Percentiles rank a stretch among this genome's conserved stretches.
phyloP scores from a whole-genome alignment of 1,284 basidiomycete genomes.

The Cutaneotrichosporon cutaneum region DNA sequence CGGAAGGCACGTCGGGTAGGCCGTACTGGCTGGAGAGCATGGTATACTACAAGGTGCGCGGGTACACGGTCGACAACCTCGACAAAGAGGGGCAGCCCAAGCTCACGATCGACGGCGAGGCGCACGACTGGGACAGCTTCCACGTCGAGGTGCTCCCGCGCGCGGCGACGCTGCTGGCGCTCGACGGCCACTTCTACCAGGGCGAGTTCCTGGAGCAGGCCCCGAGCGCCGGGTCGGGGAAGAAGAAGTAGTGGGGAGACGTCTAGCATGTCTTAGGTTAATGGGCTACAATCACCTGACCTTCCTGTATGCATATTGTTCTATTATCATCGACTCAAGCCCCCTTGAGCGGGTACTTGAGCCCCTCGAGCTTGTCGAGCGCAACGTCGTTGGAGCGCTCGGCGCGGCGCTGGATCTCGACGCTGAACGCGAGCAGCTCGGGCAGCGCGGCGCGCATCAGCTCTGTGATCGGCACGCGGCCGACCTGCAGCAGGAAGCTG shows the following conservation, averaged over 20 bases:
- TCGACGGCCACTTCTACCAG: conserved; percentile 61
- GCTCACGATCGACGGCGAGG: conserved; percentile 70
- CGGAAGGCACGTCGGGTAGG: conserved; percentile 67
- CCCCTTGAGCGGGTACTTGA: conserved; percentile 42
- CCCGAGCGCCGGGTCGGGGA: background rate
- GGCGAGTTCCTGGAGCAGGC: conserved; percentile 34
- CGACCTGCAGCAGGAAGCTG: conserved; percentile 13
- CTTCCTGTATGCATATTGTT: background rate
- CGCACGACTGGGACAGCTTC: conserved; percentile 73
- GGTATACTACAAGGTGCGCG: conserved; percentile 69
- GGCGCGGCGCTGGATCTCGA: conserved; percentile 36
- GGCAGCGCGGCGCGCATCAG: conserved; percentile 38
- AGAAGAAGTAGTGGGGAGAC: background rate
- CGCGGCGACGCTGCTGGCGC: conserved; percentile 68
- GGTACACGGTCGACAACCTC: conserved; percentile 71
- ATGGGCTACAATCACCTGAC: background rate
- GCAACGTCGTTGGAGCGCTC: conserved; percentile 33
- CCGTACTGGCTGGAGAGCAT: conserved; percentile 66
- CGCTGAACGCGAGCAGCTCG: conserved; percentile 32
- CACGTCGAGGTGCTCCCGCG: conserved; percentile 77
- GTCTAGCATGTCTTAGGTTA: too few relatives aligned
- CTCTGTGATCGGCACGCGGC: conserved; percentile 18
- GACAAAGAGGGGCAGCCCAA: conserved; percentile 59
- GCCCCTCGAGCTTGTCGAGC: conserved; percentile 31
- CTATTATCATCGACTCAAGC: conserved; percentile 22